Base-by-base conservation (phyloP, 306 rosid species). In the Elaeagnus macrophylla region DNA sequence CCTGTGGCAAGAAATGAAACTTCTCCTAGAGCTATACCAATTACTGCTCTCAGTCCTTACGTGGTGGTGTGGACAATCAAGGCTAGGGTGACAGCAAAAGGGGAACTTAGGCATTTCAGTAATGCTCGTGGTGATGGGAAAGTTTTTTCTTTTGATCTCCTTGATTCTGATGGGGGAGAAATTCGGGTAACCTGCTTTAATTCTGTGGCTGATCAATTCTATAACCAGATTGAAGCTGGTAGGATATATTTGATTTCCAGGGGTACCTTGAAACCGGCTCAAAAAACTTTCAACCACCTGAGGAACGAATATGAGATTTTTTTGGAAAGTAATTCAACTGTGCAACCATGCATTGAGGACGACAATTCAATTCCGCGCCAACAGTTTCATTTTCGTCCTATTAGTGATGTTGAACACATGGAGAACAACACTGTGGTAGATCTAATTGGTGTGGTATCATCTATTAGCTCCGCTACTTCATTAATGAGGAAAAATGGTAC, bases 181-280 rank as follows among this genome's bases (percentile, higher is more conserved):
- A 91, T 91, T 41, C 83, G 89, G 25, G 93, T 69, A 52, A 91
- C 93, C 51, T 91, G 99, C 83, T 87, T 91, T 68, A 87, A 91
- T 65, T 37, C 70, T 11, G 83, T 86, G 68, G 97, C 95, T 55
- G 97, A 84, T 62, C 82, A 82, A 62, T 82, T 80, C 69, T 87
- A 78, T 70, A 57, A 66, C 66, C 67, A 67, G 67, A 69, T 91
- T 74, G 99, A 82, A 84, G 72, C 65, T 39, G 99, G 95, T 36
- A 84, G 80, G 58, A 61, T 91, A 17, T 91, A 84, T 76, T 54
- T 77, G 51, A 57, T 91, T 52, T 91, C 95, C 43, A 80, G 67
- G 70, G 96, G 99, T 62, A 76, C 44, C 41, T 12, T 91, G 57
- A 91, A 68, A 71, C 76, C 89, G 41, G 95, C 96, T 44, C 81